Evolutionary conservation across 2,329 filamentous ascomycete species (phyloP).

Genomic region (Cryphonectria japonica): DNA sequence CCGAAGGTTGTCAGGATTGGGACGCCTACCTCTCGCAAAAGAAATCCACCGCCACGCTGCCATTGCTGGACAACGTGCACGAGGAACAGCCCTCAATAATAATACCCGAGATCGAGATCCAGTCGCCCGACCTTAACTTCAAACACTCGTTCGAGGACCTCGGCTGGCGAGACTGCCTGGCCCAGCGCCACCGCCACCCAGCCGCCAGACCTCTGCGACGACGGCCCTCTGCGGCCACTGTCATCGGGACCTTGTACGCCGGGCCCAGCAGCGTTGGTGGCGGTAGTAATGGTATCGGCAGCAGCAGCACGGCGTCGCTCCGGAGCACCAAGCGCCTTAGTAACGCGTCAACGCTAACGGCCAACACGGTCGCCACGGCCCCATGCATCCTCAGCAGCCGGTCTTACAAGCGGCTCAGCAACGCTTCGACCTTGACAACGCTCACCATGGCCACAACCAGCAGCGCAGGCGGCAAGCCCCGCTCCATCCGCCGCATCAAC

Average conservation of each 20-base stretch:
- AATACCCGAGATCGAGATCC: background rate
- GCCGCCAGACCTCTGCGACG: constrained; percentile 7
- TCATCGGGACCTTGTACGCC: background rate
- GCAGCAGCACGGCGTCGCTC: constrained; percentile 15
- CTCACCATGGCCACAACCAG: constrained; percentile 19
- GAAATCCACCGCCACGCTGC: constrained; percentile 21
- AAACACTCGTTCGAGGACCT: constrained; percentile 17
- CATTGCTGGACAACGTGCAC: background rate
- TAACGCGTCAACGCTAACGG: constrained; percentile 19
- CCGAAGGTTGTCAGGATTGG: constrained; percentile 25
- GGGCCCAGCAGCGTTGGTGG: background rate
- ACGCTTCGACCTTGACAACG: constrained; percentile 21
- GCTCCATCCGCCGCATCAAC: constrained; percentile 24
- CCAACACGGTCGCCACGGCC: constrained; percentile 22
- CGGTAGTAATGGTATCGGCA: too few relatives aligned
- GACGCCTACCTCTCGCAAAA: constrained; percentile 26
- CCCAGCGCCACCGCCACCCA: constrained; percentile 12
- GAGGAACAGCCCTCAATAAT: constrained; percentile 3
- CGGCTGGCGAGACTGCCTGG: constrained; percentile 20
- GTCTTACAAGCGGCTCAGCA: constrained; percentile 17
- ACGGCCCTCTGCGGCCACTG: background rate
- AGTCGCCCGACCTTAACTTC: constrained; percentile 16
- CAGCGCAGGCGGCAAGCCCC: constrained; percentile 22
- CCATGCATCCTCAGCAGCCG: constrained; percentile 13
- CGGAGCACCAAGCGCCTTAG: constrained; percentile 12